Conservation (phyloP, 805 yeast species). For the Priceomyces haplophilus region DNA sequence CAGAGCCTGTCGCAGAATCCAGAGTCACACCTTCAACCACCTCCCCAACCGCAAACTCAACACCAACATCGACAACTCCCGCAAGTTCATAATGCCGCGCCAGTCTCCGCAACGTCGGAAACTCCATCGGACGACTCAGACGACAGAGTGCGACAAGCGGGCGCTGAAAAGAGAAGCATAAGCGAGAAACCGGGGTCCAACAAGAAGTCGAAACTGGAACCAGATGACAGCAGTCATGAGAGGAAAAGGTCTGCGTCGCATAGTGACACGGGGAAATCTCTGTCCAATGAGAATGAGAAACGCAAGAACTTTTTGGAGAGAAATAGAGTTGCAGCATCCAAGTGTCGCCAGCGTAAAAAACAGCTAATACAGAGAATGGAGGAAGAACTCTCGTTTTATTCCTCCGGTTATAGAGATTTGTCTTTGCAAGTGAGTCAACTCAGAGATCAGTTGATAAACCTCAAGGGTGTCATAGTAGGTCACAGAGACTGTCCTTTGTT, state of each 20-base stretch:
- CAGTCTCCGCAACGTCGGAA: not conserved
- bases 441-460: conserved; percentile 52
- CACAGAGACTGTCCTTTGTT: conserved; percentile 50
- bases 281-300: conserved; percentile 36
- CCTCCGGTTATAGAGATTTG: conserved; percentile 66
- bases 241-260: conserved; percentile 7
- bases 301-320: conserved; percentile 78
- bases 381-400: conserved; percentile 66
- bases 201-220: conserved; percentile 3
- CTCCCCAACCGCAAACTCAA: conserved; percentile 5
- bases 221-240: conserved; percentile 5
- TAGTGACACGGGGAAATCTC: conserved; percentile 10
- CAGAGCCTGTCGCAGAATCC: conserved; percentile 1
- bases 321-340: conserved; percentile 91
- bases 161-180: conserved; percentile 5
- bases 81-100: conserved; percentile 1
- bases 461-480: conserved; percentile 45
- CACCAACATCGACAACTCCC: not conserved
- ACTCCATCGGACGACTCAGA: not conserved
- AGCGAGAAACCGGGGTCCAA: conserved; percentile 1
- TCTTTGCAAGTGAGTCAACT: conserved; percentile 56
- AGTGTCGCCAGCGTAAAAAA: conserved; percentile 93
- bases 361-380: conserved; percentile 82
- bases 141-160: conserved; percentile 2
- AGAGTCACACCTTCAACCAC: conserved; percentile 1